A percentile compares a stretch with the other conserved stretches of the same genome.
Conservation (phyloP, 768 basidiomycete genomes). For the Kwoniella shandongensis region DNA sequence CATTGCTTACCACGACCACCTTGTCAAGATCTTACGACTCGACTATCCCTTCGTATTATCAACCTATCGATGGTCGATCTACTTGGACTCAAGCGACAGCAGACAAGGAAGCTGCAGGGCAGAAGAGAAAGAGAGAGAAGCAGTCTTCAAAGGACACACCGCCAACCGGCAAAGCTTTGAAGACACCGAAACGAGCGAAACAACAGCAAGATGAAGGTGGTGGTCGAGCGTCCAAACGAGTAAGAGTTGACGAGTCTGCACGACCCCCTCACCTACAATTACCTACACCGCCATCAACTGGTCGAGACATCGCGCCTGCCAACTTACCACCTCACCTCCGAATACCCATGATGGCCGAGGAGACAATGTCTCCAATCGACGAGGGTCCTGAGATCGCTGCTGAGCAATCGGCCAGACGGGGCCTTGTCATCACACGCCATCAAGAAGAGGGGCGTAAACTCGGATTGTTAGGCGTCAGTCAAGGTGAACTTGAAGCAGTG, state of each 20-base stretch:
- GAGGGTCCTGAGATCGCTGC: slow-evolving; percentile 9
- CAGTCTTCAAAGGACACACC: slow-evolving; percentile 15
- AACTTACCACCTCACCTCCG: slow-evolving; percentile 19
- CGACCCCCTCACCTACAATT: slow-evolving; percentile 24
- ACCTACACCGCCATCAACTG: slow-evolving; percentile 43
- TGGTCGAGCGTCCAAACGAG: slow-evolving; percentile 20
- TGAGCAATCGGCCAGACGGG: slow-evolving; percentile 11
- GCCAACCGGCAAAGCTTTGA: slow-evolving; percentile 19
- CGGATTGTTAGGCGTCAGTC: slow-evolving; percentile 24
- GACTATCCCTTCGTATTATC: slow-evolving; percentile 44
- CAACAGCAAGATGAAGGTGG: slow-evolving; percentile 19
- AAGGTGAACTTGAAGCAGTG: slow-evolving; percentile 22
- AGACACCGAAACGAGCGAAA: slow-evolving; percentile 33
- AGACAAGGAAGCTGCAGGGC: slow-evolving; percentile 14
- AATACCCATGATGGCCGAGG: slow-evolving; percentile 7
- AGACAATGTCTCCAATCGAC: slow-evolving; percentile 17
- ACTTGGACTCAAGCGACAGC: slow-evolving; percentile 25
- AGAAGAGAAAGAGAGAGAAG: slow-evolving; percentile 35
- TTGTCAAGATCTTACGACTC: slow-evolving; percentile 35
- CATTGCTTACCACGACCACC: slow-evolving; percentile 27
- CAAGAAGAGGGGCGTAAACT: slow-evolving; percentile 39
- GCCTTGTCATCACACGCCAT: slow-evolving; percentile 31
- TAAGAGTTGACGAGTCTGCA: slow-evolving; percentile 15
- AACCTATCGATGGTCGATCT: slow-evolving; percentile 21
- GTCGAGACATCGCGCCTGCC: slow-evolving; percentile 24